Percentiles rank a stretch among this genome's conserved stretches.
phyloP scores from a whole-genome alignment of 2,329 filamentous ascomycete species.

The Niveomyces coronatus region DNA sequence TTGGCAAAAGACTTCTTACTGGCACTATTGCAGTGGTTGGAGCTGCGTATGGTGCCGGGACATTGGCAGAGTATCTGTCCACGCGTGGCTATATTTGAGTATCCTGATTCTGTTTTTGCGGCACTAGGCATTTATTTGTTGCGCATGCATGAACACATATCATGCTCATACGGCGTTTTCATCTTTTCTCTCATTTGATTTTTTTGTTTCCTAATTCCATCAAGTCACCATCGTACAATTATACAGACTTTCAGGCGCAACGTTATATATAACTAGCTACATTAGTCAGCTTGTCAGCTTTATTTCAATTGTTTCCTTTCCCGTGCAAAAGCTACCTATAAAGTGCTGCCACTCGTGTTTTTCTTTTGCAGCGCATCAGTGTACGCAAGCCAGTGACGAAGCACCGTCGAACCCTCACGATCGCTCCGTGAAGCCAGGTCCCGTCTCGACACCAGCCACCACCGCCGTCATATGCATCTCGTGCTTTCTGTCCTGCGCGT shows the following conservation, averaged over 20 bases:
- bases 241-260: too few species aligned
- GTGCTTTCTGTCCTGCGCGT: constrained; percentile 43
- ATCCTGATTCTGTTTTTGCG: background rate
- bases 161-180: constrained; percentile 6
- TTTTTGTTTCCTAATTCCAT: background rate
- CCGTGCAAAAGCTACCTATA: too few species aligned
- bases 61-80: constrained; percentile 47
- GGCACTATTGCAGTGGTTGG: constrained; percentile 46
- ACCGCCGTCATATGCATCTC: constrained; percentile 37
- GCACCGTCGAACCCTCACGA: too few species aligned
- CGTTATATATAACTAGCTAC: too few species aligned
- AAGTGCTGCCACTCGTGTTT: too few species aligned
- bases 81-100: constrained; percentile 17
- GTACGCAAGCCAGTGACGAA: background rate
- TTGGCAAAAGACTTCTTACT: constrained; percentile 38
- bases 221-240: background rate
- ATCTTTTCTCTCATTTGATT: background rate
- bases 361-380: background rate
- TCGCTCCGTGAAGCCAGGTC: constrained; percentile 34
- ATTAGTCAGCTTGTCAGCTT: too few species aligned
- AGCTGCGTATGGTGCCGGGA: constrained; percentile 46
- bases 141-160: constrained; percentile 3
- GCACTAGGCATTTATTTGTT: constrained; percentile 1
- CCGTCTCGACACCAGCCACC: constrained; percentile 24
- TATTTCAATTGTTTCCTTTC: too few species aligned